phyloP scores from a whole-genome alignment of 306 rosid species.

The Quercus bicolor region DNA sequence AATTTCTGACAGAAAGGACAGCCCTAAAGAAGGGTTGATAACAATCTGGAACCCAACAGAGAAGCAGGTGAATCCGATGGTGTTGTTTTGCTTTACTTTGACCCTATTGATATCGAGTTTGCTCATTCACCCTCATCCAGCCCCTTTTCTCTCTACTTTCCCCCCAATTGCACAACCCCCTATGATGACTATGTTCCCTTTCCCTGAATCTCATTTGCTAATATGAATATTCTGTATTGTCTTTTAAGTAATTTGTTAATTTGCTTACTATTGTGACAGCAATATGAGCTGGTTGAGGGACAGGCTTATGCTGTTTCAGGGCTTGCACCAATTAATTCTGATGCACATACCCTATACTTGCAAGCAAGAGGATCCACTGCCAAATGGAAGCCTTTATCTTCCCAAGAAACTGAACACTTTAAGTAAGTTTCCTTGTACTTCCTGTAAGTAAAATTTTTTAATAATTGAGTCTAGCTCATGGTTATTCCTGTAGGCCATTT shows the following conservation, averaged over 20 bases:
- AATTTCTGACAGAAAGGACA: constrained; percentile 26
- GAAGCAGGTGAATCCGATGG: constrained; percentile 47
- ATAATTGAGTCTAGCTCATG: constrained; percentile 13
- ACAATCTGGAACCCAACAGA: constrained; percentile 90
- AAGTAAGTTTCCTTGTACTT: constrained; percentile 36
- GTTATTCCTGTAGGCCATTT: constrained; percentile 50
- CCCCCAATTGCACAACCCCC: background rate
- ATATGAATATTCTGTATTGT: background rate
- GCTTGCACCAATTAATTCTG: constrained; percentile 55
- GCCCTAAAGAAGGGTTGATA: constrained; percentile 64
- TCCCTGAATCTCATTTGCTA: background rate
- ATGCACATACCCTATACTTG: constrained; percentile 57
- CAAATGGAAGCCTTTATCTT: constrained; percentile 72
- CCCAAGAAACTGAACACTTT: constrained; percentile 40
- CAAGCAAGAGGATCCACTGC: constrained; percentile 66
- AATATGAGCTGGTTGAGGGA: constrained; percentile 78
- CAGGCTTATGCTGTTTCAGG: constrained; percentile 68
- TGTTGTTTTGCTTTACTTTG: background rate
- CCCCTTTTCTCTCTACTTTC: background rate
- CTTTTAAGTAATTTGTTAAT: constrained; percentile 20
- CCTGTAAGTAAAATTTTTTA: background rate
- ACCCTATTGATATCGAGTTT: background rate
- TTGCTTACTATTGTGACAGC: constrained; percentile 42
- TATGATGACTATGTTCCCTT: background rate
- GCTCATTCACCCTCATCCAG: background rate